Conservation (phyloP, 2,329 filamentous ascomycete species). For the Helminthosporium solani region DNA sequence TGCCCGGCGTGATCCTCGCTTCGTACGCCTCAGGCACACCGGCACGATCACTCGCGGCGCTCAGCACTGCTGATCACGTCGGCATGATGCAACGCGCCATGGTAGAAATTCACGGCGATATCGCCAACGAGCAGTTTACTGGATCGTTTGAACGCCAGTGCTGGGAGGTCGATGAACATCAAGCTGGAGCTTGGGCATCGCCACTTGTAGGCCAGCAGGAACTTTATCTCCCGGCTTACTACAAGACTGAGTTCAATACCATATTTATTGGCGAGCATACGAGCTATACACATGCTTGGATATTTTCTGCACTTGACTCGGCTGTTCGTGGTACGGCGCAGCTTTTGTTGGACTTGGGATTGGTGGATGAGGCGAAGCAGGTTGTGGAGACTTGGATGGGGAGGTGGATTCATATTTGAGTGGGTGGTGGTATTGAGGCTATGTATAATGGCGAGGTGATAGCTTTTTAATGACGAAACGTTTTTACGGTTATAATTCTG, state of each 20-base stretch:
- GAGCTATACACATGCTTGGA: conserved; percentile 71
- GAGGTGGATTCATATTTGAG: conserved; percentile 59
- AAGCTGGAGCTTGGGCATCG: conserved; percentile 63
- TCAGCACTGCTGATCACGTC: conserved; percentile 62
- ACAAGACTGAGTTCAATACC: conserved; percentile 67
- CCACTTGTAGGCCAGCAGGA: conserved; percentile 66
- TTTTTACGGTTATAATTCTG: no score
- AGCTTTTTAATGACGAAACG: neutral
- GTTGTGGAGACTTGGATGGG: conserved; percentile 68
- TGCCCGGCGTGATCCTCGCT: conserved; percentile 62
- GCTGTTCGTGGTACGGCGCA: conserved; percentile 66
- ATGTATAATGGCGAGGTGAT: neutral
- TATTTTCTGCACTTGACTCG: conserved; percentile 66
- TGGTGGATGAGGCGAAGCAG: conserved; percentile 69
- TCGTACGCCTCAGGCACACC: conserved; percentile 56
- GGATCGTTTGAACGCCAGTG: conserved; percentile 65
- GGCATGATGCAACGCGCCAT: conserved; percentile 65
- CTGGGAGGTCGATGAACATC: conserved; percentile 63
- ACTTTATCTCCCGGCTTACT: conserved; percentile 71
- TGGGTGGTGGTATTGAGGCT: neutral
- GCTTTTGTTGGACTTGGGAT: conserved; percentile 62
- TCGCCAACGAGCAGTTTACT: conserved; percentile 63
- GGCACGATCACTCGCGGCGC: conserved; percentile 49
- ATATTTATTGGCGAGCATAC: conserved; percentile 69
- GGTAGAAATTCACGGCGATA: conserved; percentile 64